Evolutionary conservation across 1,284 basidiomycete species (phyloP).

Genomic region (Pseudozyma tsukubaensis): DNA sequence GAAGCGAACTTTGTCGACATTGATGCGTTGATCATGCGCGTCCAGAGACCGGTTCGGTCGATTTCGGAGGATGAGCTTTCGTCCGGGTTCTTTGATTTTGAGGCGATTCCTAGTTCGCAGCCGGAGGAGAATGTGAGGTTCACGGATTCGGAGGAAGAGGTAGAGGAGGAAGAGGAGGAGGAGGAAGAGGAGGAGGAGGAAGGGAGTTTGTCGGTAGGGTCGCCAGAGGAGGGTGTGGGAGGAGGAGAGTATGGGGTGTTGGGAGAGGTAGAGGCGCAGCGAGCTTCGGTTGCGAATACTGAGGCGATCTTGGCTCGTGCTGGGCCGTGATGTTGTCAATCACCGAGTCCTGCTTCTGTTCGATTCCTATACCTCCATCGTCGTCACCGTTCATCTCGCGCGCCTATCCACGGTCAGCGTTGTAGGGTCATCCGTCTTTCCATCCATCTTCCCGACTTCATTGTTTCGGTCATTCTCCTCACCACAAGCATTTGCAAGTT

Average conservation of each 20-base stretch:
- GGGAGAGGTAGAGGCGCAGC: too few relatives aligned
- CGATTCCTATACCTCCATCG: too few relatives aligned
- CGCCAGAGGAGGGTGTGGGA: background rate
- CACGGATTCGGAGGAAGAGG: constrained; percentile 38
- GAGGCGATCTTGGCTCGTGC: too few relatives aligned
- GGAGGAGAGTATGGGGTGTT: background rate
- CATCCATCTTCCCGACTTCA: too few relatives aligned
- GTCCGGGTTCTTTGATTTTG: constrained; percentile 29
- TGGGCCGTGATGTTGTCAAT: too few relatives aligned
- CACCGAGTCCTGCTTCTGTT: too few relatives aligned
- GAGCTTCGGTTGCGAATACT: too few relatives aligned
- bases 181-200: constrained; percentile 10
- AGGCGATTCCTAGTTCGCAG: constrained; percentile 42
- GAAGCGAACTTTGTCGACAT: constrained; percentile 83
- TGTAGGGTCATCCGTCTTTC: too few relatives aligned
- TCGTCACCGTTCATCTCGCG: too few relatives aligned
- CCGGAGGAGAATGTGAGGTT: constrained; percentile 30
- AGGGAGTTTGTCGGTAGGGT: background rate
- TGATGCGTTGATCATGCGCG: constrained; percentile 80
- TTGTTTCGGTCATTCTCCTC: background rate
- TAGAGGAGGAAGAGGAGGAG: constrained; percentile 15
- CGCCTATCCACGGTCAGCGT: too few relatives aligned
- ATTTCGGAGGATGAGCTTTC: constrained; percentile 34
- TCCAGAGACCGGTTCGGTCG: constrained; percentile 70
- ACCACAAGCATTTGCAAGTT: background rate